Conservation (phyloP, 352 stramenopile species). For the Phytophthora kernoviae region DNA sequence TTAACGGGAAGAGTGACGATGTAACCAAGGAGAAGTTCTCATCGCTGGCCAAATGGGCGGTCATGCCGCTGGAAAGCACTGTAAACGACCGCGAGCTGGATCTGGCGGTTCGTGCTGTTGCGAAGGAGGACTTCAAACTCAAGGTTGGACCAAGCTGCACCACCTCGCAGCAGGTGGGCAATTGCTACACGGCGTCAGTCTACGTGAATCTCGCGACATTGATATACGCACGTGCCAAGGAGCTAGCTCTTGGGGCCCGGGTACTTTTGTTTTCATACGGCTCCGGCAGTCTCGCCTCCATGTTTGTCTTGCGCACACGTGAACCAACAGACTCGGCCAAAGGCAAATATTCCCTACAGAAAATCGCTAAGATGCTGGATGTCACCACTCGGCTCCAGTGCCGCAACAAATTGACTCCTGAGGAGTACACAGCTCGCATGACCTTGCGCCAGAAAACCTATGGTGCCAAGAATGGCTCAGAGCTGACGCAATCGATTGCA, state of each 20-base stretch:
- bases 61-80: conserved; percentile 89
- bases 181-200: conserved; percentile 97
- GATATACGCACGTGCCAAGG: conserved; percentile 59
- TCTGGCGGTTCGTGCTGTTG: conserved; percentile 80
- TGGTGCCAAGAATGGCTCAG: conserved; percentile 42
- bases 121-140: conserved; percentile 69
- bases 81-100: conserved; percentile 93
- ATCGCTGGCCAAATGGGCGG: conserved; percentile 72
- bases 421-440: conserved; percentile 93
- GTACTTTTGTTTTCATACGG: conserved; percentile 97
- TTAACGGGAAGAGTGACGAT: conserved; percentile 19
- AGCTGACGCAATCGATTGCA: conserved; percentile 70
- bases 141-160: conserved; percentile 88
- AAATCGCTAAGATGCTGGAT: conserved; percentile 87
- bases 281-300: conserved; percentile 95
- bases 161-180: conserved; percentile 92
- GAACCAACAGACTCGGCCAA: conserved; percentile 22
- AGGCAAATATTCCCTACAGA: conserved; percentile 85
- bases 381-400: conserved; percentile 80
- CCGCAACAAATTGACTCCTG: conserved; percentile 84
- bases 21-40: conserved; percentile 30
- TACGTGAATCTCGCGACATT: conserved; percentile 96
- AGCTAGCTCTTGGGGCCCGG: conserved; percentile 66
- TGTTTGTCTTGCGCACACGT: conserved; percentile 77
- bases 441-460: conserved; percentile 90